Evolutionary conservation across 2,329 filamentous ascomycete species (phyloP).

Genomic region (Sphaerostilbella broomeana): DNA sequence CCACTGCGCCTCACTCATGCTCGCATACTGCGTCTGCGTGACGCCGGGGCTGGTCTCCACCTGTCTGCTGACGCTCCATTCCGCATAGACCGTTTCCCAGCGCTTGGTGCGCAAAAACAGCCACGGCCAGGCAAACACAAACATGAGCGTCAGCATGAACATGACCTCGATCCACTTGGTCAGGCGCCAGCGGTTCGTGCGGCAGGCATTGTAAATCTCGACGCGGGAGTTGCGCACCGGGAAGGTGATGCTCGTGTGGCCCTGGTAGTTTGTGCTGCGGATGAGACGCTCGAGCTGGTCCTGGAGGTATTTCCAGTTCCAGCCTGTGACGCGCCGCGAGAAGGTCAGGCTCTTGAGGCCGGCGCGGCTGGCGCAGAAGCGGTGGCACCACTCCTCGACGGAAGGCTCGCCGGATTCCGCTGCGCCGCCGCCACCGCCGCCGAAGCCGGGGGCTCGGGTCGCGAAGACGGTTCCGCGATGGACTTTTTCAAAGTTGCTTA

Average conservation of each 20-base stretch:
- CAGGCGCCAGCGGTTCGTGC: constrained; percentile 58
- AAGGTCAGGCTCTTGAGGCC: constrained; percentile 52
- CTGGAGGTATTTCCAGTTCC: constrained; percentile 50
- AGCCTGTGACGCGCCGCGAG: constrained; percentile 48
- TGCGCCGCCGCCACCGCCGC: constrained; percentile 21
- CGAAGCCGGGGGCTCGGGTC: constrained; percentile 42
- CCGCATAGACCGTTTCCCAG: constrained; percentile 56
- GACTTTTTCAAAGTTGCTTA: constrained; percentile 52
- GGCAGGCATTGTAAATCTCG: constrained; percentile 57
- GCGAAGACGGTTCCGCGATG: constrained; percentile 58
- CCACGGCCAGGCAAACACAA: constrained; percentile 65
- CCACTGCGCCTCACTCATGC: constrained; percentile 52
- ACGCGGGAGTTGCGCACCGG: constrained; percentile 50
- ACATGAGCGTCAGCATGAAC: constrained; percentile 60
- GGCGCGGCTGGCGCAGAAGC: constrained; percentile 54
- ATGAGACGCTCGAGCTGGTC: constrained; percentile 50
- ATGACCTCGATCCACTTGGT: constrained; percentile 57
- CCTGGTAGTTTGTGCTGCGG: constrained; percentile 60
- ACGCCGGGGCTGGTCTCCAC: constrained; percentile 23
- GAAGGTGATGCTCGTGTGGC: constrained; percentile 52
- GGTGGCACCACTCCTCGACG: constrained; percentile 58
- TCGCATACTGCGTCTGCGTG: constrained; percentile 43
- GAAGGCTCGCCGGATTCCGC: constrained; percentile 27
- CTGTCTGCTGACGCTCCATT: constrained; percentile 43
- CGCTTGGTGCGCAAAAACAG: constrained; percentile 61